Base-by-base conservation (phyloP, 352 stramenopile genomes). In the Phytophthora pinifolia region DNA sequence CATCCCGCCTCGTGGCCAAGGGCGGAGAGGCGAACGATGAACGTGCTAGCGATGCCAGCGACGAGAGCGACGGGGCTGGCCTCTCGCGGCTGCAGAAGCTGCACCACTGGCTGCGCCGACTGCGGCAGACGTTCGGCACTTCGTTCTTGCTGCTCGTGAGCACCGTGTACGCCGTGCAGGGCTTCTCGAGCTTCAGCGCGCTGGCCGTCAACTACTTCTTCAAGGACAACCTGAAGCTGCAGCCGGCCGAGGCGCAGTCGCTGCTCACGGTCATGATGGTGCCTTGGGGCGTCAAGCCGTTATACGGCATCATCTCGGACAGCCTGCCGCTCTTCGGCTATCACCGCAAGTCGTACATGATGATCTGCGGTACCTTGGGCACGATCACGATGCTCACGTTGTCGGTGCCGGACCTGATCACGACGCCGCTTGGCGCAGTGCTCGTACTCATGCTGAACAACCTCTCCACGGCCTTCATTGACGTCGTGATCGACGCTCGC, bases 291-390 rank as follows among this genome's bases (percentile, higher is more conserved):
- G 89, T 99, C 45, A 98, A 97, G 61, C 95, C 96, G 18, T 53
- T 99, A 0, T 99, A 98, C 67, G 95, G 96, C 47, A 98, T 98
- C 69, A 71, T 98, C 8, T 97, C 81, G 9, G 96, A 99, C 77
- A 96, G 88, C 35, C 77, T 98, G 46, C 92, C 94, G 20, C 71
- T 99, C 18, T 97, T 93, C 53, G 91, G 94, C 1, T 98, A 97
- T 65, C 80, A 96, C 60, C 87, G 96, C 54, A 94, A 97, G 68
- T 97, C 88, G 41, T 99, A 99, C 73, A 88, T 99, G 51, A 75
- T 98, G 18, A 37, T 98, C 27, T 88, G 80, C 43, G 96, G 92
- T 56, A 36, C 93, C 9, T 27, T 92, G 10, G 79, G 83, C 9
- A 57, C 60, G 0, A 64, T 83, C 22, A 69, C 71, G 4, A 92